A percentile compares a stretch with the other conserved stretches of the same genome.
These are phyloP conservation scores for Penicillium riverlandense DNA, from an alignment of 495 filamentous ascomycete species.

Conservation along the genomic window DNA sequence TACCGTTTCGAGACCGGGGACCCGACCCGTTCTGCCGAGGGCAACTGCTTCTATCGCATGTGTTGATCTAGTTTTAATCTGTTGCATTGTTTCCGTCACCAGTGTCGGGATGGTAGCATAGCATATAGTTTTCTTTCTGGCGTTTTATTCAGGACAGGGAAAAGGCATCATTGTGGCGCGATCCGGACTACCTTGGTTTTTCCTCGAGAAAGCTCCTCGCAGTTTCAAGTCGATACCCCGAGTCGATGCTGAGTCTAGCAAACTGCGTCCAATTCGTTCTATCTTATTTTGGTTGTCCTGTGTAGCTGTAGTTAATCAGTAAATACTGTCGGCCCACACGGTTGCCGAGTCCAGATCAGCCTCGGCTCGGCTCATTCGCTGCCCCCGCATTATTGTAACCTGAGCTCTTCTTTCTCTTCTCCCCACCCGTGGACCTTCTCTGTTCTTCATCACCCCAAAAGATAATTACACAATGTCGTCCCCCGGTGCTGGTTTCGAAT, in stretches of 20 bases:
- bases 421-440: neutral
- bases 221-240: constrained; percentile 46
- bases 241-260: constrained; percentile 46
- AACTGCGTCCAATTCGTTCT: constrained; percentile 29
- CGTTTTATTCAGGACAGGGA: constrained; percentile 33
- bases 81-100: constrained; percentile 4
- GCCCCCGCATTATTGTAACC: constrained; percentile 16
- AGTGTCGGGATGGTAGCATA: constrained; percentile 19
- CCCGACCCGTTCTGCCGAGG: constrained; percentile 56
- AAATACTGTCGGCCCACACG: constrained; percentile 5
- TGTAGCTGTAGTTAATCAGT: neutral
- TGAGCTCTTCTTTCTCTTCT: neutral
- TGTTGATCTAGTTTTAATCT: constrained; percentile 21
- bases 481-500: constrained; percentile 75
- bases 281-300: neutral
- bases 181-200: constrained; percentile 20
- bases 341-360: constrained; percentile 19
- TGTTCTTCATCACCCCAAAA: neutral
- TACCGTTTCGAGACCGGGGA: constrained; percentile 77
- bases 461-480: constrained; percentile 29
- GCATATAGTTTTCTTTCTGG: constrained; percentile 27
- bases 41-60: constrained; percentile 84
- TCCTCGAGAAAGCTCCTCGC: constrained; percentile 41
- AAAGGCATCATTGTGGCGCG: constrained; percentile 42
- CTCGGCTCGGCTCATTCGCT: constrained; percentile 13